Conservation (phyloP, 352 stramenopile species). For the Globisporangium nunn region DNA sequence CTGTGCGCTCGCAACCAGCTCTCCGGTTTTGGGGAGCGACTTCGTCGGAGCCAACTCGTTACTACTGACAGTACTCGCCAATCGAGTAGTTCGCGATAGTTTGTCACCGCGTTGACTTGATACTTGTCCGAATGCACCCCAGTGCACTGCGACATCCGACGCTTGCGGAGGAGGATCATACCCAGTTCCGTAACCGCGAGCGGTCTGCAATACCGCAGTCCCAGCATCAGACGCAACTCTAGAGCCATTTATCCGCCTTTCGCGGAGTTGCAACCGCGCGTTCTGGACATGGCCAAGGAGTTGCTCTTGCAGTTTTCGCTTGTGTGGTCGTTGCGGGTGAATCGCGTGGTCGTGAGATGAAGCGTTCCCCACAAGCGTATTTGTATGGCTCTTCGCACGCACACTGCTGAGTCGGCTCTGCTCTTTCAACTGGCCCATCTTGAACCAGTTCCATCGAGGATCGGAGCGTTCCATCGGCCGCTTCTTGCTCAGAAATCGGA, state of each 20-base stretch:
- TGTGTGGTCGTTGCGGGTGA: not conserved
- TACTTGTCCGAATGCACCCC: not conserved
- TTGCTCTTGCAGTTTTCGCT: slow-evolving; percentile 10
- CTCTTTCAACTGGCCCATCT: slow-evolving; percentile 29
- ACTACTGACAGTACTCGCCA: not conserved
- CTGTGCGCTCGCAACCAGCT: not conserved
- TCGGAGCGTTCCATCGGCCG: slow-evolving; percentile 25
- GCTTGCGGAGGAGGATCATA: slow-evolving; percentile 6
- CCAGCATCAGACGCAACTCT: not conserved
- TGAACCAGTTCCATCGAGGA: slow-evolving; percentile 40
- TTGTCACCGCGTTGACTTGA: not conserved
- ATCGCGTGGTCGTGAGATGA: not conserved
- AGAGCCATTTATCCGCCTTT: slow-evolving; percentile 22
- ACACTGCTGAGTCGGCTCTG: slow-evolving; percentile 2
- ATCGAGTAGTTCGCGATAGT: not conserved
- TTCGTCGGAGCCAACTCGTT: not conserved
- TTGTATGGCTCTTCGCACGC: not conserved
- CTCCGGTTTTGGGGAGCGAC: not conserved
- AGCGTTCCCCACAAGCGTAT: not conserved
- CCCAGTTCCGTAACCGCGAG: slow-evolving; percentile 1
- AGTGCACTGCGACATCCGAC: not conserved
- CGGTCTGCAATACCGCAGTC: not conserved
- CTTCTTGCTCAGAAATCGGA: slow-evolving; percentile 29
- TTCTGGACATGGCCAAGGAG: slow-evolving; percentile 36
- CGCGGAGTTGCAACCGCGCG: slow-evolving; percentile 40